These are phyloP conservation scores for Plenodomus lindquistii DNA, from an alignment of 2,329 filamentous ascomycete species.

Conservation along the genomic window DNA sequence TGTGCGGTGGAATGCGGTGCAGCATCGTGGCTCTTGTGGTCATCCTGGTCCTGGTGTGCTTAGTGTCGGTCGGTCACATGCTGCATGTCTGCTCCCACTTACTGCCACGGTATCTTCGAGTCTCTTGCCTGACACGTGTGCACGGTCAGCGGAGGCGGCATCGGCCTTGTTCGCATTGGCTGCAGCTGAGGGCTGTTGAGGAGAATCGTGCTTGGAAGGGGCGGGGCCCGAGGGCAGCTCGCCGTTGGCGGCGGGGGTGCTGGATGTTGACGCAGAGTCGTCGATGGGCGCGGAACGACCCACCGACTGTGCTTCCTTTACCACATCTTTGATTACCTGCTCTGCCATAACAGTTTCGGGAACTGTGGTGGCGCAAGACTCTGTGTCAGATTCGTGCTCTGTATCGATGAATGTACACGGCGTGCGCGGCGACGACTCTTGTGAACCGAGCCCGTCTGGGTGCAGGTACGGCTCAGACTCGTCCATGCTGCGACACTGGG, in stretches of 20 bases:
- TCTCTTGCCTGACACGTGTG: slow-evolving; percentile 21
- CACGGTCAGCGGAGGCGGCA: slow-evolving; percentile 17
- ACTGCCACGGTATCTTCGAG: slow-evolving; percentile 21
- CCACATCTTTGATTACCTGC: slow-evolving; percentile 71
- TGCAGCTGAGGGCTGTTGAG: slow-evolving; percentile 45
- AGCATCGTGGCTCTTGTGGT: slow-evolving; percentile 15
- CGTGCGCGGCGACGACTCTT: slow-evolving; percentile 18
- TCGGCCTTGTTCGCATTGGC: slow-evolving; percentile 28
- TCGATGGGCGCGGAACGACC: slow-evolving; percentile 66
- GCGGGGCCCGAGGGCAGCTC: slow-evolving; percentile 44
- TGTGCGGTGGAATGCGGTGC: slow-evolving; percentile 24
- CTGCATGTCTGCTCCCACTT: slow-evolving; percentile 19
- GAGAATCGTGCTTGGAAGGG: slow-evolving; percentile 31
- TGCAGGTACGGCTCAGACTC: slow-evolving; percentile 14
- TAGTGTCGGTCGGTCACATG: slow-evolving; percentile 14
- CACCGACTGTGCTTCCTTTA: slow-evolving; percentile 71
- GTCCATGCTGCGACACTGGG: slow-evolving; percentile 26
- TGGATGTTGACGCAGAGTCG: slow-evolving; percentile 65
- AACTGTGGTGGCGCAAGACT: slow-evolving; percentile 45
- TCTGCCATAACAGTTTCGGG: slow-evolving; percentile 72
- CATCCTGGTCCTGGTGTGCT: slow-evolving; percentile 9
- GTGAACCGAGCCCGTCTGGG: slow-evolving; percentile 23
- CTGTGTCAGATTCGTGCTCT: slow-evolving; percentile 41
- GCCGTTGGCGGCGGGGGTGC: slow-evolving; percentile 58
- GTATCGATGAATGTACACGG: slow-evolving; percentile 18